Base-by-base conservation (phyloP, 148 eudicot species). In the Tetragonia tetragonoides region DNA sequence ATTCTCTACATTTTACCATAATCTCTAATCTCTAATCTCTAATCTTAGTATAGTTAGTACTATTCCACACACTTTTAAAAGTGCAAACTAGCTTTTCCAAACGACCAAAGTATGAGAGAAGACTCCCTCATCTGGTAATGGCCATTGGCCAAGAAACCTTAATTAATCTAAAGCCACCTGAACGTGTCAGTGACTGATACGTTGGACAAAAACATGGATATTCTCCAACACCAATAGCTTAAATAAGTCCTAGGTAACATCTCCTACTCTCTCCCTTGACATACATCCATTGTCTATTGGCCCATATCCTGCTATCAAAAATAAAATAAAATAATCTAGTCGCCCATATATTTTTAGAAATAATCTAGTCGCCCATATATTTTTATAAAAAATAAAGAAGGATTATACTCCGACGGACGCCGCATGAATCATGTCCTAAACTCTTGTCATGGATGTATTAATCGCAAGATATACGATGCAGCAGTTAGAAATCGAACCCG, bases 201-300 rank as follows among this genome's bases (percentile, higher is more conserved):
- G 79, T 66, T 67, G 11, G 75, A 81, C 79, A 63, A 40, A 53
- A 64, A 57, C 83, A 70, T 76, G 37, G 59, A 38, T 76, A 75
- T 49, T 47, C 51, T 18, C 69, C 39, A 64, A 20, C 17, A 3
- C 34, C 56, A 75, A 51, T 81, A 39, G 28, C 70, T 76, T 68
- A 71, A 63, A 61, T 61, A 67, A 56, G 59, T 71, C 76, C 83
- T 80, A 81, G 79, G 79, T 81, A 75, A 51, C 78, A 42, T 69
- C 28, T 20, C 42, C 68, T 18, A 68, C 66, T 61, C 56, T 79
- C 23, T 66, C 68, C 24, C 2, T 8, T 72, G 53, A 46, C 47
- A 16, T 37, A 23, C 14, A 46, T 23, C 34, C 20, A 17, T 18
- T 24, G 3, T 60, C 1, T 1, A 5, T 60, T 8, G 2, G 0